Evolutionary conservation across 768 basidiomycete genomes (phyloP).

Genomic region (Serendipita sp.): DNA sequence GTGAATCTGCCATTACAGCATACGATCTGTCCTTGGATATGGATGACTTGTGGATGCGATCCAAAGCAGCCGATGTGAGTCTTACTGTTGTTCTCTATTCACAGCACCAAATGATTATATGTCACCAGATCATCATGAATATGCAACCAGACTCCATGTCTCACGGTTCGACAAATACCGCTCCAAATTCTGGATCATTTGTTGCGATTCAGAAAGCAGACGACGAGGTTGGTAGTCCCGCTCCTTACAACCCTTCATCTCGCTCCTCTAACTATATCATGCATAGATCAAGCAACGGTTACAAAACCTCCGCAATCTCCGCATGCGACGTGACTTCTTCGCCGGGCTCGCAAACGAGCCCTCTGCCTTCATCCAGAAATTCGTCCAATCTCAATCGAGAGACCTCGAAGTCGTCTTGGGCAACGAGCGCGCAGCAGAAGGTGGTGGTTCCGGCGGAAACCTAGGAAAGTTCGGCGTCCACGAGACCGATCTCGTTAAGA

Average conservation of each 20-base stretch:
- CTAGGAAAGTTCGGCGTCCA: constrained; percentile 54
- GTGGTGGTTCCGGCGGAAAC: constrained; percentile 19
- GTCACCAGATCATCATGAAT: background rate
- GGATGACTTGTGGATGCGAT: background rate
- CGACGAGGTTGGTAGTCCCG: constrained; percentile 51
- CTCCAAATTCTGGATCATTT: background rate
- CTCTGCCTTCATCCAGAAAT: constrained; percentile 67
- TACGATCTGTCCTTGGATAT: background rate
- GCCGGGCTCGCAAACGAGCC: constrained; percentile 68
- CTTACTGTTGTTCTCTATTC: background rate
- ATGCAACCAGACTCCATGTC: background rate
- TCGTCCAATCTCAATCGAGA: constrained; percentile 82
- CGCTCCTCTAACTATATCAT: background rate
- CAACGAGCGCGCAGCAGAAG: constrained; percentile 41
- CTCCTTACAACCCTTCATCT: background rate
- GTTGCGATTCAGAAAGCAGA: constrained; percentile 24
- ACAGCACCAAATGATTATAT: background rate
- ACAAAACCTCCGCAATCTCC: constrained; percentile 74
- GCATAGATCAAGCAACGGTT: constrained; percentile 62
- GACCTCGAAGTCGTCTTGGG: constrained; percentile 84
- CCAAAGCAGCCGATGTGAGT: background rate
- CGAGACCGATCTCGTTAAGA: constrained; percentile 77
- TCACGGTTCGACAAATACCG: background rate
- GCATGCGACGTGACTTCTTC: constrained; percentile 75
- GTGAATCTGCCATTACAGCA: background rate